Evolutionary conservation across 169 alveolate genomes (phyloP).

Genomic region (Eimeria falciformis): DNA sequence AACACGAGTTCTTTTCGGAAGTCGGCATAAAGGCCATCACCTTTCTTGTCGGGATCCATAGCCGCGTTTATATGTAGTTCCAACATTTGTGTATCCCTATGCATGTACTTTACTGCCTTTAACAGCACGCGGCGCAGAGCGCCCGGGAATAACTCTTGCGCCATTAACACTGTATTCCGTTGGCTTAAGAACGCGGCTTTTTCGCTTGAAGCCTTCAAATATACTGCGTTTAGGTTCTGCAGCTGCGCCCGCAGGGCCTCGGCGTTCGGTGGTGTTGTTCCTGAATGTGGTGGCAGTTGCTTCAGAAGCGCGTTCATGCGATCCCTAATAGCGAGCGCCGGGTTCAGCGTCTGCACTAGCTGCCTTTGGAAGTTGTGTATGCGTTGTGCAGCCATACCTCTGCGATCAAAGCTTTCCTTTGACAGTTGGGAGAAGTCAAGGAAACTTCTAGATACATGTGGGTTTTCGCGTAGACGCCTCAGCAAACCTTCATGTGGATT

Average conservation of each 20-base stretch:
- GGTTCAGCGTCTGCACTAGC: constrained; percentile 1
- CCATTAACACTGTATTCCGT: neutral
- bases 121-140: neutral
- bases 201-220: neutral
- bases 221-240: neutral
- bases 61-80: neutral
- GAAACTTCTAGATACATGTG: neutral
- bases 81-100: neutral
- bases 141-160: neutral
- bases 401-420: constrained; percentile 42
- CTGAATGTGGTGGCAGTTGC: constrained; percentile 1
- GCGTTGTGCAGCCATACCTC: neutral
- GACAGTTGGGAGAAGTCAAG: constrained; percentile 40
- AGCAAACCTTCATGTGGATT: constrained; percentile 33
- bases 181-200: neutral
- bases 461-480: constrained; percentile 32
- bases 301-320: neutral
- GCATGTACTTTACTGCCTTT: neutral
- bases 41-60: neutral
- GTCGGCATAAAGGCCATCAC: neutral
- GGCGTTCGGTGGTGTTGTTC: neutral
- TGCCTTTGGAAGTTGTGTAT: constrained; percentile 19
- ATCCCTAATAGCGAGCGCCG: neutral
- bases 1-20: neutral
- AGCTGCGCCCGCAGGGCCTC: constrained; percentile 17